Evolutionary conservation across 169 alveolate genomes (phyloP), one percentile per base, ranked within the genome.

Genomic region (Hepatocystis sp.): DNA sequence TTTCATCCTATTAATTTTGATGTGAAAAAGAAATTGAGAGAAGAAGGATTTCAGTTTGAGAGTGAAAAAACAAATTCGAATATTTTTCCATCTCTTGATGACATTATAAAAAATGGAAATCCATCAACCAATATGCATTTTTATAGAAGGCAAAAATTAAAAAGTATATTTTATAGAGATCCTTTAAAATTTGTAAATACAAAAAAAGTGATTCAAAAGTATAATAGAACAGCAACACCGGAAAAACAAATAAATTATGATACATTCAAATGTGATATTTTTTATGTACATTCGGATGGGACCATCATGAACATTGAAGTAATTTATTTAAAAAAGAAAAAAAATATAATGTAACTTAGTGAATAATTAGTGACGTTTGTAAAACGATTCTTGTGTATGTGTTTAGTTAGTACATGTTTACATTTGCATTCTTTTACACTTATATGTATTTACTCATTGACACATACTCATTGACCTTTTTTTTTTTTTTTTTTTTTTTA

Each of bases 281-380:
- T 90, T 17, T 90, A 92, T 36, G 91, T 92, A 56, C 95, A 92
- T 67, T 92, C 95, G 11, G 91, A 92, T 66, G 95, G 95, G 19
- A 92, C 95, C 11, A 92, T 92, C 28, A 91, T 92, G 65, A 84
- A 92, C 46, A 86, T 92, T 23, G 91, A 88, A 46, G 95, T 90
- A 67, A 52, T 88, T 51, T 51, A 28, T 32, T 66, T 51, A 13
- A 34, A 30, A 63, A 47, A 30, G 1, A 40, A 19, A 39, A 55
- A 55, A 44, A 58, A 0, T 46, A 46, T 5, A 10, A 25, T 52
- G 10, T 15, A 55, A 34, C 25, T 11, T 3, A 8, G 15, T n/a
- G 15, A n/a, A 11, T 10, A 47, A 15, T 11, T 30, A 49, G 23
- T 13, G 8, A 17, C 25, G 19, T 15, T 7, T 30, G 30, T 30